Base-by-base conservation (phyloP, 495 filamentous ascomycete species). In the Cryomyces minteri region DNA sequence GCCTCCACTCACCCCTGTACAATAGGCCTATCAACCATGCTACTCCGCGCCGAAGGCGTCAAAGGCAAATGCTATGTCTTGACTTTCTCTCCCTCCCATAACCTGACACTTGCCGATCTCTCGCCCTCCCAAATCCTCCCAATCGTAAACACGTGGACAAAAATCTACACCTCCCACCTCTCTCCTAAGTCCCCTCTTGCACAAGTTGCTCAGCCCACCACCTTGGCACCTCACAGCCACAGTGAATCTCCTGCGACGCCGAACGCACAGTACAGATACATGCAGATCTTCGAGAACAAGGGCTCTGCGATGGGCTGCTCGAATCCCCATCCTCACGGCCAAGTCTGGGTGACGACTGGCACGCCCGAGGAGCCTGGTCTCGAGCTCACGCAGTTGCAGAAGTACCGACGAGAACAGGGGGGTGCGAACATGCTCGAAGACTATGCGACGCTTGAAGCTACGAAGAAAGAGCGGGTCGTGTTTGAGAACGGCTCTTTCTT, bases 221-320 rank as follows among this genome's bases (percentile, higher is more conserved):
- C 65, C 5, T 52, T 72, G 30, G 63, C 70, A 8, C 70, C 79
- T 10, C 46, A 58, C 31, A 54, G 67, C 49, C 67, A 71, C 49
- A 51, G 62, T 50, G 48, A 63, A 57, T 56, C 58, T 56, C 11
- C 69, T 54, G 43, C 61, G 12, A 65, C 67, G 32, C 76, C 86
- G 5, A 77, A 73, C 40, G 71, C 81, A 45, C 87, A 95, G 61
- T 85, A 92, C 54, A 75, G 78, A 40, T 96, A 93, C 62, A 95
- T 98, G 88, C 90, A 98, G 62, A 95, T 98, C 51, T 96, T 98
- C 50, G 90, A 98, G 64, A 98, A 98, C 68, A 98, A 98, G 66
- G 90, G 90, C 40, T 78, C 83, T 0, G 84, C 90, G 4, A 98
- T 98, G 90, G 90, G 90, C 31, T 98, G 90, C 70, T 96, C 90